Percentiles rank a stretch among this genome's conserved stretches.
Evolutionary conservation across 2,329 filamentous ascomycete species (phyloP).

Genomic region (Epichloe glyceriae): DNA sequence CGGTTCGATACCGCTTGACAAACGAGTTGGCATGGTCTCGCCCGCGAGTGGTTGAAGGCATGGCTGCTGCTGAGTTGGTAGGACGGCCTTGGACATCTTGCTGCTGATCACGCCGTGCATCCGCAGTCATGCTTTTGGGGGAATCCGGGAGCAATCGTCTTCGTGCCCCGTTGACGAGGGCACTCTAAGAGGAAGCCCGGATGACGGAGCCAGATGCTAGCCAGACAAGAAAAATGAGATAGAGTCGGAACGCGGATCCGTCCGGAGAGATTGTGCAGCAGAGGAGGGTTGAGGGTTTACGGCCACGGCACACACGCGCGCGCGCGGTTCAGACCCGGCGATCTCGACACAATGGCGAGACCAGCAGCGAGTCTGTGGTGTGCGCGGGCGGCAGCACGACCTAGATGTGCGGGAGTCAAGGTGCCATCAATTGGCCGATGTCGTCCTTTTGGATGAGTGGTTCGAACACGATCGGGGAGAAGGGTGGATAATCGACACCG

Average conservation of each 20-base stretch:
- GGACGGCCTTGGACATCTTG: conserved; percentile 26
- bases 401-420: conserved; percentile 3
- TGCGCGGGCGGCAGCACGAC: conserved; percentile 10
- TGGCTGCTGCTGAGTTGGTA: conserved; percentile 16
- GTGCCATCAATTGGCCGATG: conserved; percentile 7
- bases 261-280: neutral
- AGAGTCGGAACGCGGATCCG: neutral
- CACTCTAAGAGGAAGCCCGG: neutral
- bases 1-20: conserved; percentile 66
- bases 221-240: neutral
- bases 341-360: conserved; percentile 7
- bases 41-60: conserved; percentile 14
- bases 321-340: conserved; percentile 8
- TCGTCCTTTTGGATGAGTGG: neutral
- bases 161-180: neutral
- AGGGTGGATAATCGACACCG: conserved; percentile 4
- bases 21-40: conserved; percentile 26
- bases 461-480: neutral
- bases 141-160: conserved; percentile 3
- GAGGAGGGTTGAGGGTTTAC: neutral
- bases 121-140: conserved; percentile 23
- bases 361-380: conserved; percentile 7
- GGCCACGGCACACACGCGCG: conserved; percentile 7
- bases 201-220: neutral
- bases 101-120: conserved; percentile 20